Evolutionary conservation across 164 flowering plant genomes (phyloP).

Genomic region (Berberis vulgaris): DNA sequence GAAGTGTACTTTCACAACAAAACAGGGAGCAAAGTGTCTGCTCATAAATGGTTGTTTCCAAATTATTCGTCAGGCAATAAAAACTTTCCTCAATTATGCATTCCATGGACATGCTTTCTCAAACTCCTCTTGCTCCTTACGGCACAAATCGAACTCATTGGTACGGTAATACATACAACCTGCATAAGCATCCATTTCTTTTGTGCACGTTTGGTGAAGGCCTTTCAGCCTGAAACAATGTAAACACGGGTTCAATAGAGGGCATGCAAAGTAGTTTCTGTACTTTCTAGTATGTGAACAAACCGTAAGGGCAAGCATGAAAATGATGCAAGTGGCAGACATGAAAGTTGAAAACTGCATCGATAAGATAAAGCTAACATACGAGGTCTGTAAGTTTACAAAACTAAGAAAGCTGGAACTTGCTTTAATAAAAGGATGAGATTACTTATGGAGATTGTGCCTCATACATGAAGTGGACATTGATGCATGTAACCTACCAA

Average conservation of each 20-base stretch:
- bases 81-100: not conserved
- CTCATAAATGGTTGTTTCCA: not conserved
- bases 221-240: conserved; percentile 42
- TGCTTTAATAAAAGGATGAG: no score
- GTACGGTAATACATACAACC: conserved; percentile 92
- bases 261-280: not conserved
- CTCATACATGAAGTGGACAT: no score
- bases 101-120: conserved; percentile 68
- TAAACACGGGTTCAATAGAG: not conserved
- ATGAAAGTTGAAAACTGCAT: no score
- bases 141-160: conserved; percentile 83
- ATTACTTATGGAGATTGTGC: no score
- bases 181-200: conserved; percentile 70
- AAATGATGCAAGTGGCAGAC: no score
- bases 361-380: no score
- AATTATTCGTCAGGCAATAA: not conserved
- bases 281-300: not conserved
- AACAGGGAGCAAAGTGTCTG: not conserved
- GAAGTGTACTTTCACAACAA: no score
- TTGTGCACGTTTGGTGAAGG: conserved; percentile 61
- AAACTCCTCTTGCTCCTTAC: conserved; percentile 77
- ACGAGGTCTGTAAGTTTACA: no score
- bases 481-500: no score
- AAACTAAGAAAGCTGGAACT: no score
- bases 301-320: no score